Conservation (phyloP, 306 rosid species). For the Cicer pinnatifidum region DNA sequence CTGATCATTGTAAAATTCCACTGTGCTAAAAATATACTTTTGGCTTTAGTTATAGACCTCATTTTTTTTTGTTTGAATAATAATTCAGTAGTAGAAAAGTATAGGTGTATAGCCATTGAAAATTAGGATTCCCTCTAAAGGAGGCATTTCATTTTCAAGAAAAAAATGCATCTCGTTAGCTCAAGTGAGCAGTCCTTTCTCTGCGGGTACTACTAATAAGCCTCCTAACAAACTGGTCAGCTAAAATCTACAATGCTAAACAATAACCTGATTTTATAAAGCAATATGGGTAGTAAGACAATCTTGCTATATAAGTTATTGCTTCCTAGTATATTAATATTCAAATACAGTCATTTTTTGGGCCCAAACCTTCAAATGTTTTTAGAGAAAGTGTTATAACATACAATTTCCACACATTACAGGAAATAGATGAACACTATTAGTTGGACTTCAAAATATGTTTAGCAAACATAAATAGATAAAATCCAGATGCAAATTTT, state of each 20-base stretch:
- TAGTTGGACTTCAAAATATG: constrained; percentile 12
- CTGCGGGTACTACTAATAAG: neutral
- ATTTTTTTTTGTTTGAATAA: constrained; percentile 13
- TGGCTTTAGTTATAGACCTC: constrained; percentile 10
- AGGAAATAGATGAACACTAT: constrained; percentile 15
- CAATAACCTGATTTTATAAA: neutral
- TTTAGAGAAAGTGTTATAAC: constrained; percentile 25
- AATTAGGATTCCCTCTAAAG: constrained; percentile 10
- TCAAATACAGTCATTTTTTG: neutral
- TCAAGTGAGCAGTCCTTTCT: neutral
- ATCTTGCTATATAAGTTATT: constrained; percentile 10
- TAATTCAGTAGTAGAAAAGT: neutral
- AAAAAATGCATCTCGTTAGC: constrained; percentile 14
- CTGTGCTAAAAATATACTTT: constrained; percentile 18
- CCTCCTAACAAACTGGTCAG: neutral
- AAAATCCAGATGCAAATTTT: constrained; percentile 23
- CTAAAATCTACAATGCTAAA: neutral
- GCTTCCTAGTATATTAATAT: neutral
- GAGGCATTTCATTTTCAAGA: neutral
- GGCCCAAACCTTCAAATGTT: neutral
- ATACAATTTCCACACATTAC: constrained; percentile 16
- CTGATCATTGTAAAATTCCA: neutral
- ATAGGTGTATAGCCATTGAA: constrained; percentile 13
- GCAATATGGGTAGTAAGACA: neutral
- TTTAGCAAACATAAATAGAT: constrained; percentile 9